Percentiles rank a stretch among this genome's conserved stretches.
phyloP scores from a whole-genome alignment of 371 early-diverging fungal species.

The Mortierella sp. region DNA sequence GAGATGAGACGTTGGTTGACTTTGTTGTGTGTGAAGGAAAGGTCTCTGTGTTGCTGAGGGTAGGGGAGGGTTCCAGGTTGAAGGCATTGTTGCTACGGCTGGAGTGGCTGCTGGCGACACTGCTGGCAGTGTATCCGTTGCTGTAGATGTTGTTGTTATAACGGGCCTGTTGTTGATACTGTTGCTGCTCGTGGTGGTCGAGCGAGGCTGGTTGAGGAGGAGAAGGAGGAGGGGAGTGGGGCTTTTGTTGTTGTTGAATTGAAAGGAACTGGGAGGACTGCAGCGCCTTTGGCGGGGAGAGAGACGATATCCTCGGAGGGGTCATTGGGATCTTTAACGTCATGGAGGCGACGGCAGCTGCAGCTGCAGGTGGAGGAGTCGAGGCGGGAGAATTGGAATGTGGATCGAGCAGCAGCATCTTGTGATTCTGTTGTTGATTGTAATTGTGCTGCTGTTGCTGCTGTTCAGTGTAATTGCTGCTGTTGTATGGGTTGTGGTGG shows the following conservation, averaged over 20 bases:
- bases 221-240: constrained; percentile 25
- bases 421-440: background rate
- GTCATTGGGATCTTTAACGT: constrained; percentile 26
- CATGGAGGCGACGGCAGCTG: constrained; percentile 1
- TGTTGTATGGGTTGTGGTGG: background rate
- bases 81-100: constrained; percentile 10
- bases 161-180: background rate
- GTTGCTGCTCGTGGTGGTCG: background rate
- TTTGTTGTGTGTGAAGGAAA: constrained; percentile 19
- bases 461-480: background rate
- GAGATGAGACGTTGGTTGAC: constrained; percentile 30
- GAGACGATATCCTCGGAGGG: constrained; percentile 47
- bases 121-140: constrained; percentile 16
- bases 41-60: constrained; percentile 41
- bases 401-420: constrained; percentile 15
- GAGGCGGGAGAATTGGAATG: constrained; percentile 2
- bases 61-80: constrained; percentile 37
- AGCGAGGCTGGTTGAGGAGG: constrained; percentile 20
- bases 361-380: constrained; percentile 21
- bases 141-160: constrained; percentile 5
- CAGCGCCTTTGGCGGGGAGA: constrained; percentile 19
- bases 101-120: constrained; percentile 15
- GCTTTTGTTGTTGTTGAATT: constrained; percentile 13
- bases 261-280: constrained; percentile 7
- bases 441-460: background rate